Evolutionary conservation across 2,329 filamentous ascomycete genomes (phyloP), one percentile per base, ranked within the genome.

Genomic region (Colletotrichum eremochloae): DNA sequence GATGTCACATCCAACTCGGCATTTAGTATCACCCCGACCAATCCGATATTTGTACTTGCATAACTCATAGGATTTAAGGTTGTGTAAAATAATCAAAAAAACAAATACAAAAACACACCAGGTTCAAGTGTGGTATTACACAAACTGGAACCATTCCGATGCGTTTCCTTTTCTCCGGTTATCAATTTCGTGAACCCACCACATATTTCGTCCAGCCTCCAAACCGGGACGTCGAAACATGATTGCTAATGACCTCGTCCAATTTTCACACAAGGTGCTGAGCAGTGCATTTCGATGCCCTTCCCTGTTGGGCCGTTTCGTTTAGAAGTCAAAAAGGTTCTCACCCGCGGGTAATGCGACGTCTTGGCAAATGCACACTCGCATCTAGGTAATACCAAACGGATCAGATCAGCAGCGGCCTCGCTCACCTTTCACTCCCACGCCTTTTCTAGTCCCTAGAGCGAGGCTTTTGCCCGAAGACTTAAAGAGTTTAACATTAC

Each of bases 1-100:
- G 70, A 72, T 72, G 70, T 72, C 67, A 72, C 70, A 70, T 42
- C 52, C 55, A 11, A 56, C 57, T 15, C 53, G 58, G 60, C 44
- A 63, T 52, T 40, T 36, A 40, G 15, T 24, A 24, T 33, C 29
- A 38, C 36, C 24, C 44, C 31, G 62, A 55, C 58, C 65, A 72
- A 72, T 55, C 58, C 53, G 46, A 50, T 6, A 18, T 48, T 31
- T 63, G 48, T 63, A 11, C 33, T n/a, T 63, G 42, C 58, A 68
- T 56, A 71, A 57, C 63, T 71, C 20, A 15, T 8, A 29, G 50
- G 48, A 48, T 50, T 67, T 40, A 61, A 53, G 56, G 44, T 67
- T 67, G 31, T 67, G 68, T 38, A 55, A 67, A 48, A 8, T 5
- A 42, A 24, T 24, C 24, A 24, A 24, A 24, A 3, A 18, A 18